Evolutionary conservation across 179 eudicot genomes (phyloP), one percentile per base, ranked within the genome.

Genomic region (Spergularia azorica): DNA sequence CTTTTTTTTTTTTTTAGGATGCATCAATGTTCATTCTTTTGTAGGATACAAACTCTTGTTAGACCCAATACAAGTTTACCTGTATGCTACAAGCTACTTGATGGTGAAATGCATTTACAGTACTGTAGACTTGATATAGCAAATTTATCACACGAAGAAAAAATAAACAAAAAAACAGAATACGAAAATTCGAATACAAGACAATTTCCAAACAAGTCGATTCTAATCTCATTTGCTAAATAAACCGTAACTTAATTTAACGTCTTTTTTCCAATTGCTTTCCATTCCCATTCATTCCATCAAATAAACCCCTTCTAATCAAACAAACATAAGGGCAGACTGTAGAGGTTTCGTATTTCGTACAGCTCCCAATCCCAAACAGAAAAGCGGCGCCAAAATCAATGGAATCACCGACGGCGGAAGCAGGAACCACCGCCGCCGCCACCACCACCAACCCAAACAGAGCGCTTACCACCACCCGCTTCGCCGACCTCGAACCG

Each of bases 401-500:
- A 4, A 52, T 70, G 61, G 16, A 21, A 21, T 13, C 12, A 26
- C 3, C 61, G 60, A 43, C 73, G 61, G 12, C 11, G 18, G 36
- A 65, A 11, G 26, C 1, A 5, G 21, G 43, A 38, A 66, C 70
- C 54, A 66, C 21, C 52, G n/a, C 54, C 9, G 0, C 39, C 50
- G 50, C 41, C 18, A 51, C 67, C 61, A 54, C 67, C 75, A 20
- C 63, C 4, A 79, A 90, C 67, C 82, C 85, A 14, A 89, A 91
- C 88, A 80, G 76, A 48, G 95, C 97, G 9, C 65, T 95, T 15
- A 95, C 98, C 2, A 81, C 48, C 68, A 93, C 89, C 48, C 85
- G 88, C 0, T 95, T 95, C 82, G 88, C 97, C 81, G 93, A 91
- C 79, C 92, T 95, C 6, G 18, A 79, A 10, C 97, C 97, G 10